Conservation (phyloP, 2,329 filamentous ascomycete species). For the Hirsutella minnesotensis region DNA sequence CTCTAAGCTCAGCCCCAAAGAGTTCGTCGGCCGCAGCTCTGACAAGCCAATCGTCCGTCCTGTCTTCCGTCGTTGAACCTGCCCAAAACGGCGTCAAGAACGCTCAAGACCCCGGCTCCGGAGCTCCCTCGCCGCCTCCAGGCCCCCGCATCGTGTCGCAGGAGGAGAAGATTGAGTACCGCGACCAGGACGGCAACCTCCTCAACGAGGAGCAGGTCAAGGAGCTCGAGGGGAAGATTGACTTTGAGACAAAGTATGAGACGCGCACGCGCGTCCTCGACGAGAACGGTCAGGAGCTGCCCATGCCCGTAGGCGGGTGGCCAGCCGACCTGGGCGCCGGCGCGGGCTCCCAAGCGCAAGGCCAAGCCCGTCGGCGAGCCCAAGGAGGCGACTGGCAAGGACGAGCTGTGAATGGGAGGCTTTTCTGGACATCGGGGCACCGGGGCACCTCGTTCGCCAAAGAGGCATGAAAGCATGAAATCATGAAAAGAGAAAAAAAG, state of each 20-base stretch:
- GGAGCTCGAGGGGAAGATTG: conserved; percentile 79
- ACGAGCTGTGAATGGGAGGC: conserved; percentile 20
- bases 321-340: conserved; percentile 22
- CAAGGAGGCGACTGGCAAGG: conserved; percentile 40
- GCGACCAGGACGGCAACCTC: conserved; percentile 67
- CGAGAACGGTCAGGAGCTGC: conserved; percentile 66
- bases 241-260: conserved; percentile 92
- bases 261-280: conserved; percentile 83
- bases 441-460: too few relatives aligned
- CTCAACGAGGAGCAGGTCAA: conserved; percentile 75
- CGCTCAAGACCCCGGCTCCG: conserved; percentile 24
- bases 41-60: not conserved
- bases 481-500: too few relatives aligned
- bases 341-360: conserved; percentile 37
- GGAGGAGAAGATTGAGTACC: conserved; percentile 85
- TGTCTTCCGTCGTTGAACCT: not conserved
- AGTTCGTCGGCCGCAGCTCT: conserved; percentile 17
- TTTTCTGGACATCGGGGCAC: too few relatives aligned
- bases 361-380: conserved; percentile 53
- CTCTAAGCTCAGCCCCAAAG: conserved; percentile 5
- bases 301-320: conserved; percentile 27
- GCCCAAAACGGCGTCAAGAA: conserved; percentile 9
- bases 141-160: conserved; percentile 38
- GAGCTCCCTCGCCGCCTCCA: conserved; percentile 37
- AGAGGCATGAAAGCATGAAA: too few relatives aligned